Base-by-base conservation (phyloP, 805 yeast species). In the Candida ulmi region DNA sequence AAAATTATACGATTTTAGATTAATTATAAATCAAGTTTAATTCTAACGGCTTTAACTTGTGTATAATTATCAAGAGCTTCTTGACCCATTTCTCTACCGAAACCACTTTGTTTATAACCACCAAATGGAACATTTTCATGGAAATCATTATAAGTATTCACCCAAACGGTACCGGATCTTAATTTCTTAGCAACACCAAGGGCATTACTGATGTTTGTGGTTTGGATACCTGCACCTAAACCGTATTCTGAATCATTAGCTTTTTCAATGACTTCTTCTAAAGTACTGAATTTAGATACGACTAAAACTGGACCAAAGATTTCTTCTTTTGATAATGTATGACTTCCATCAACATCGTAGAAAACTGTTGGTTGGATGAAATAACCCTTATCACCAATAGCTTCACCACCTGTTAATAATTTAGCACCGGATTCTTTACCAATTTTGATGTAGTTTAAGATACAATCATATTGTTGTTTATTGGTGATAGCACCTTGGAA, bases 41-140 rank as follows among this genome's bases (percentile, higher is more conserved):
- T 65, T 76, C 93, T 80, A 44, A 83, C 83, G 48, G 87, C 85
- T 67, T 83, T 83, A 47, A 71, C 71, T 63, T 82, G 88, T 42
- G 83, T 76, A 72, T 83, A 83, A 68, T 78, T 77, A 50, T 80
- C 87, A 49, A 81, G 72, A 38, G 83, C 88, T 59, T 83, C 88
- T 35, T 64, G 63, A 65, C 93, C 93, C 90, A 83, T 80, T 70
- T 83, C 93, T 71, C 87, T 80, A 62, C 93, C 93, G 61, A 82
- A 74, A 63, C 91, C 91, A 46, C 86, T 78, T 66, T 80, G 81
- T 58, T 80, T 80, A 69, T 66, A 81, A 58, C 91, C 91, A 62
- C 91, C 91, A 57, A 83, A 83, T 66, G 91, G 90, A 60, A 81
- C 83, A 60, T 72, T 67, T 38, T 73, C 76, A 58, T 83, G 78